Evolutionary conservation across 345 rosid genomes (phyloP).

Genomic region (Zanthoxylum bungeanum): DNA sequence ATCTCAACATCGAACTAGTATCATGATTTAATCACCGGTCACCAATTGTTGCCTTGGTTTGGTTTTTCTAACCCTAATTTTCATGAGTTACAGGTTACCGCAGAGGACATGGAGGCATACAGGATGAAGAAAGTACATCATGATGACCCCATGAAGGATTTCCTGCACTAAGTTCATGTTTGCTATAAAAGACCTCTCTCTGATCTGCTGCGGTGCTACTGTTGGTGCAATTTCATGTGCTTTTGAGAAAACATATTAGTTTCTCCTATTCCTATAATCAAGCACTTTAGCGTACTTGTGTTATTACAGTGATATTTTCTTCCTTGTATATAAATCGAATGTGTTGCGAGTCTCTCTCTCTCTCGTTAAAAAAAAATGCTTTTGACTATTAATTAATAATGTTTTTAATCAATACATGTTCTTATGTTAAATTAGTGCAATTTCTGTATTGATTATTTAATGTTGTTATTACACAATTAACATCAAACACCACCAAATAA

Average conservation of each 20-base stretch:
- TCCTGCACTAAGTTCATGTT: slow-evolving; percentile 23
- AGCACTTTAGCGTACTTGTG: not conserved
- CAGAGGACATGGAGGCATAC: slow-evolving; percentile 79
- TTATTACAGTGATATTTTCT: not conserved
- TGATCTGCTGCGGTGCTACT: no score
- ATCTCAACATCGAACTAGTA: no score
- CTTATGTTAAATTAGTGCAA: no score
- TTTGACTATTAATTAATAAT: no score
- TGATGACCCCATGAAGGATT: slow-evolving; percentile 68
- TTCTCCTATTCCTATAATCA: not conserved
- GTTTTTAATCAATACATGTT: no score
- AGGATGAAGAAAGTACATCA: slow-evolving; percentile 71
- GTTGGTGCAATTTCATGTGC: not conserved
- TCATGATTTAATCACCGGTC: not conserved
- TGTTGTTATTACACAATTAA: no score
- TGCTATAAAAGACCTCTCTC: not conserved
- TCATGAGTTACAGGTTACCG: slow-evolving; percentile 43
- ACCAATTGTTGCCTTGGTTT: not conserved
- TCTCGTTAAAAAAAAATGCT: no score
- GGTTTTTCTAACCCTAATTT: not conserved
- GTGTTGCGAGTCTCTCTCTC: no score
- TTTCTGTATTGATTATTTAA: no score
- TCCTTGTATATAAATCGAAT: no score
- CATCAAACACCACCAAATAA: no score
- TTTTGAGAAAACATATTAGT: not conserved